Evolutionary conservation across 2,329 filamentous ascomycete genomes (phyloP).

Genomic region (Penicillium hordei): DNA sequence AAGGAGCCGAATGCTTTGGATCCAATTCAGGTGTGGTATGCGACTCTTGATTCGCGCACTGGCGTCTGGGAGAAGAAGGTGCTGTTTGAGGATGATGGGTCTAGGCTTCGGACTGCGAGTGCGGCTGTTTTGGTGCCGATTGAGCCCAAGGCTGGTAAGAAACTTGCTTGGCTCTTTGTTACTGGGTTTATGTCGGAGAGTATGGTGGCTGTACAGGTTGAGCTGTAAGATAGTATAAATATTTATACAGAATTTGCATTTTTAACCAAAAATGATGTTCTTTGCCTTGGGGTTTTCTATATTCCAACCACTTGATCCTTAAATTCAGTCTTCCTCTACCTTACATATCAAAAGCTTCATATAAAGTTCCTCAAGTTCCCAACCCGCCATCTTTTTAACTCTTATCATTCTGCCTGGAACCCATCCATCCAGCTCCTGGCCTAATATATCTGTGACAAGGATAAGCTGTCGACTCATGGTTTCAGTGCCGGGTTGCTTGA

Average conservation of each 20-base stretch:
- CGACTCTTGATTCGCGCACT: conserved; percentile 23
- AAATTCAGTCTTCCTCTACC: too few species aligned
- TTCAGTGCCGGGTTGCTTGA: too few species aligned
- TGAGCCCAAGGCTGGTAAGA: conserved; percentile 48
- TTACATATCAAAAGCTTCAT: too few species aligned
- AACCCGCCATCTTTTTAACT: too few species aligned
- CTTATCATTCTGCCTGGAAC: too few species aligned
- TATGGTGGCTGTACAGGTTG: conserved; percentile 54
- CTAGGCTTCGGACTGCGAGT: conserved; percentile 51
- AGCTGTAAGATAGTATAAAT: conserved; percentile 38
- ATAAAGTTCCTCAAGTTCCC: too few species aligned
- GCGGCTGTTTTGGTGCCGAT: conserved; percentile 55
- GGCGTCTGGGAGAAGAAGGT: conserved; percentile 47
- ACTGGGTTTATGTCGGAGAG: conserved; percentile 55
- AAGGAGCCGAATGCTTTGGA: conserved; percentile 39
- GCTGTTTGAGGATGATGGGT: conserved; percentile 60
- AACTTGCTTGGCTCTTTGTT: conserved; percentile 58
- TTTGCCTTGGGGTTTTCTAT: too few species aligned
- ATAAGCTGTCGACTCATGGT: too few species aligned
- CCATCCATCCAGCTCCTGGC: too few species aligned
- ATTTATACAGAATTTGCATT: not conserved
- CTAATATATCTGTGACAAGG: too few species aligned
- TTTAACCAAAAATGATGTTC: not conserved
- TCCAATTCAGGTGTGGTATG: conserved; percentile 51
- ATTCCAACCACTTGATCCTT: too few species aligned